Evolutionary conservation across 371 early-diverging fungal genomes (phyloP).

Genomic region (Mucor plumbeus): DNA sequence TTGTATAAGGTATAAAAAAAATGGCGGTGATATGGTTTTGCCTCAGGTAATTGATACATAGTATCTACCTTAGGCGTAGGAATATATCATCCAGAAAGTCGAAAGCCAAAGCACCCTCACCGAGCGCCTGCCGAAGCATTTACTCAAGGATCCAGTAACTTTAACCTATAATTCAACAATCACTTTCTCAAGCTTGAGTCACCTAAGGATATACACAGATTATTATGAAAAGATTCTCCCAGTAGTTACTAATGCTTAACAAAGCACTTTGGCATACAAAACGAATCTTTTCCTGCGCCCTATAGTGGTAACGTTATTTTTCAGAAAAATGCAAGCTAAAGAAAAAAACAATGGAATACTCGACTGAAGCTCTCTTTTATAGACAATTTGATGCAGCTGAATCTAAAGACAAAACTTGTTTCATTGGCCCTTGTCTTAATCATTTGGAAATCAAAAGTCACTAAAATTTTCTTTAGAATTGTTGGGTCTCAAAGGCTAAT

Average conservation of each 20-base stretch:
- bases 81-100: slow-evolving; percentile 48
- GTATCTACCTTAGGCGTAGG: slow-evolving; percentile 48
- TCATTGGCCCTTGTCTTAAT: neutral
- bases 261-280: slow-evolving; percentile 15
- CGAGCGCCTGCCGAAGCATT: slow-evolving; percentile 22
- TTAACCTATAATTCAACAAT: slow-evolving; percentile 27
- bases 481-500: neutral
- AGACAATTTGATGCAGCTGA: neutral
- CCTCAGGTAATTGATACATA: slow-evolving; percentile 43
- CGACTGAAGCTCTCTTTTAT: neutral
- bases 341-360: slow-evolving; percentile 14
- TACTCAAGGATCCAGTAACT: slow-evolving; percentile 29
- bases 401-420: neutral
- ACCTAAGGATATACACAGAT: slow-evolving; percentile 38
- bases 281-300: slow-evolving; percentile 29
- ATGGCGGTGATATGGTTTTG: slow-evolving; percentile 52
- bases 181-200: slow-evolving; percentile 34
- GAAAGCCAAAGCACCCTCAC: slow-evolving; percentile 28
- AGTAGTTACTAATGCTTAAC: slow-evolving; percentile 15
- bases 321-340: slow-evolving; percentile 30
- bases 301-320: slow-evolving; percentile 28
- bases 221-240: slow-evolving; percentile 23
- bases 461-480: neutral
- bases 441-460: neutral
- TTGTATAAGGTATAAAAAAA: slow-evolving; percentile 8